phyloP scores from a whole-genome alignment of 2,329 filamentous ascomycete species.

The Lachnellula occidentalis region DNA sequence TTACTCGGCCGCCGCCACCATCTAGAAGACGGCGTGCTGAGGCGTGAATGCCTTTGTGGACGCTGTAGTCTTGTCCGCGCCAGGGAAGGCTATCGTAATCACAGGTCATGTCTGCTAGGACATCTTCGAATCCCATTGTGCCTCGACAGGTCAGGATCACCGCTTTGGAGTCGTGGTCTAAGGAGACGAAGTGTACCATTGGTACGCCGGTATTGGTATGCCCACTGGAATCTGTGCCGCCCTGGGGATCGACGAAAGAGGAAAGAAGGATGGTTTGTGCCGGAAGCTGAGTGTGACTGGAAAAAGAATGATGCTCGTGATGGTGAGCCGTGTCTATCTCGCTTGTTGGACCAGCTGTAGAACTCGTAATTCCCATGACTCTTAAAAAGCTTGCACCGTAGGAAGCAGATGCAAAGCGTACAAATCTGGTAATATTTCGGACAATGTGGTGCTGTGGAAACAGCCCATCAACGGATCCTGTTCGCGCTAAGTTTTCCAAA shows the following conservation, averaged over 20 bases:
- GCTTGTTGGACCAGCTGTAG: slow-evolving; percentile 35
- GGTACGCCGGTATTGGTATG: slow-evolving; percentile 47
- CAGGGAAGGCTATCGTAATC: slow-evolving; percentile 46
- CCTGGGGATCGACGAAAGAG: slow-evolving; percentile 50
- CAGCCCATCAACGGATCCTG: slow-evolving; percentile 51
- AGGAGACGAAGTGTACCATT: slow-evolving; percentile 50
- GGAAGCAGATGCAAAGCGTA: slow-evolving; percentile 61
- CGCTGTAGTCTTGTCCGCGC: slow-evolving; percentile 46
- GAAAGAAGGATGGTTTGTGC: slow-evolving; percentile 52
- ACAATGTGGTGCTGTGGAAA: slow-evolving; percentile 57
- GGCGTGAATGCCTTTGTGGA: slow-evolving; percentile 52
- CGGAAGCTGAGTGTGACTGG: slow-evolving; percentile 54
- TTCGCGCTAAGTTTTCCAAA: slow-evolving; percentile 30
- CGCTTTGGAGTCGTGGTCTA: slow-evolving; percentile 52
- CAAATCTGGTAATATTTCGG: slow-evolving; percentile 58
- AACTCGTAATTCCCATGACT: slow-evolving; percentile 56
- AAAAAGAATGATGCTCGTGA: slow-evolving; percentile 57
- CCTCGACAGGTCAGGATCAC: slow-evolving; percentile 50
- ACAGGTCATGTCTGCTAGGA: slow-evolving; percentile 53
- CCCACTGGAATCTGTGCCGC: slow-evolving; percentile 45
- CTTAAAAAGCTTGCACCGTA: slow-evolving; percentile 61
- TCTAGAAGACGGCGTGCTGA: slow-evolving; percentile 46
- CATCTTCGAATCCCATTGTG: slow-evolving; percentile 52
- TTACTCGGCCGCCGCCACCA: slow-evolving; percentile 44
- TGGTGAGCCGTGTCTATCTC: slow-evolving; percentile 39